Base-by-base conservation (phyloP, 2,329 filamentous ascomycete species). In the Chrysoporthe cubensis region DNA sequence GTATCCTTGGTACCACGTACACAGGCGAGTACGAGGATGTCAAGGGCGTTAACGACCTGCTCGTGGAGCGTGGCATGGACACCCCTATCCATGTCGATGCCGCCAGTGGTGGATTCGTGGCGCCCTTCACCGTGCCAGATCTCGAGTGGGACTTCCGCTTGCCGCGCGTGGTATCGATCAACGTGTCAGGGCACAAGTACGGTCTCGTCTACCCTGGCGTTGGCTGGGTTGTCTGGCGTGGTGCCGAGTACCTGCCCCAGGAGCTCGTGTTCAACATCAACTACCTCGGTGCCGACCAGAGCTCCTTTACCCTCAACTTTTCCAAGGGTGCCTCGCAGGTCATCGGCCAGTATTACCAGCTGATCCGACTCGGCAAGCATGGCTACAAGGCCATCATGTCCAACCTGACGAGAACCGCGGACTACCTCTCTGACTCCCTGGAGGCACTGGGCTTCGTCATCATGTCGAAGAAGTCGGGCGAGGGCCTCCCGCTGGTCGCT, bases 181-280 rank as follows among this genome's bases (percentile, higher is more conserved):
- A 97, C 76, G 91, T 93, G 18, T 97, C 93, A 0, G 95, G 95
- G 21, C 95, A 97, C 85, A 97, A 97, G 83, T 68, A 70, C 34
- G 68, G 68, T 6, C 80, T 87, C 26, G 81, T 94, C 59, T 96
- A 97, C 76, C 93, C 93, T 0, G 94, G 95, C 78, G 92, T 98
- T 16, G 95, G 95, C 68, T 98, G 95, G 95, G 89, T 95, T 13
- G 84, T 97, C 72, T 97, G 94, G 94, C 89, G 94, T 60, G 87
- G 89, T 50, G 87, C 92, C 62, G 90, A 96, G 78, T 96, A 85
- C 80, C 86, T 97, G 2, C 95, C 95, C 8, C 86, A 95, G 76
- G 94, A 97, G 75, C 89, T 97, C 32, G 93, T 98, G 74, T 98
- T 98, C 88, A 97, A 97, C 85, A 97, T 98, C 87, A 97, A 97